These are phyloP conservation scores for Xylogone sp. DNA, from an alignment of 2,329 filamentous ascomycete genomes.

Conservation along the genomic window DNA sequence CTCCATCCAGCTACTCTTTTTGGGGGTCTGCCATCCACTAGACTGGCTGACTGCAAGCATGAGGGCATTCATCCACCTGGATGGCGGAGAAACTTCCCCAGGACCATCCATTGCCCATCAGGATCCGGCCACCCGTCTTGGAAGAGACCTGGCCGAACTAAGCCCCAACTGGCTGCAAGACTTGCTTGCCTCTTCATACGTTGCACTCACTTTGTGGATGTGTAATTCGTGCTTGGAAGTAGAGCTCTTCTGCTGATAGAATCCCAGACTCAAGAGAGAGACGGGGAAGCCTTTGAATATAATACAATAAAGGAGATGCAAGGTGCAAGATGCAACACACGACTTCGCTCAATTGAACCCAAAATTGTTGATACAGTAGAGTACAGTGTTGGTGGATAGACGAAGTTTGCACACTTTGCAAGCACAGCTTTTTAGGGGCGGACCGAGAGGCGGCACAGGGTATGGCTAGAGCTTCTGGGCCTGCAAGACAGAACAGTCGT, in stretches of 20 bases:
- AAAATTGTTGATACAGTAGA: neutral
- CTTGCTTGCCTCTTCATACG: neutral
- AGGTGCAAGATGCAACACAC: neutral
- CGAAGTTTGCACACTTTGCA: neutral
- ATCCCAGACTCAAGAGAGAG: neutral
- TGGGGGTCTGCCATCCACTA: neutral
- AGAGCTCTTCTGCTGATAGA: neutral
- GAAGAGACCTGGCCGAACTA: neutral
- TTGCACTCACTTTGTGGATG: neutral
- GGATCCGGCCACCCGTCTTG: neutral
- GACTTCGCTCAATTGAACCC: neutral
- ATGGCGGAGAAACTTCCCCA: neutral
- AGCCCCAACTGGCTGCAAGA: neutral
- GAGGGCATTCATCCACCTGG: neutral
- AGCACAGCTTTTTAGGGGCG: neutral
- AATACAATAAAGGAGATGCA: neutral
- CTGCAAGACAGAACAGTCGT: neutral
- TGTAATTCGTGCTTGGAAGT: neutral
- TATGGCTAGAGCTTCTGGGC: neutral
- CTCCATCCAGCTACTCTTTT: neutral
- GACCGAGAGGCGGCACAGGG: neutral
- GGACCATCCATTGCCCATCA: neutral
- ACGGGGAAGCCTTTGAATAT: neutral
- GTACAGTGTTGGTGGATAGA: neutral
- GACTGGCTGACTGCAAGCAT: neutral